Evolutionary conservation across 2,329 filamentous ascomycete genomes (phyloP).

Genomic region (Colletotrichum sp.): DNA sequence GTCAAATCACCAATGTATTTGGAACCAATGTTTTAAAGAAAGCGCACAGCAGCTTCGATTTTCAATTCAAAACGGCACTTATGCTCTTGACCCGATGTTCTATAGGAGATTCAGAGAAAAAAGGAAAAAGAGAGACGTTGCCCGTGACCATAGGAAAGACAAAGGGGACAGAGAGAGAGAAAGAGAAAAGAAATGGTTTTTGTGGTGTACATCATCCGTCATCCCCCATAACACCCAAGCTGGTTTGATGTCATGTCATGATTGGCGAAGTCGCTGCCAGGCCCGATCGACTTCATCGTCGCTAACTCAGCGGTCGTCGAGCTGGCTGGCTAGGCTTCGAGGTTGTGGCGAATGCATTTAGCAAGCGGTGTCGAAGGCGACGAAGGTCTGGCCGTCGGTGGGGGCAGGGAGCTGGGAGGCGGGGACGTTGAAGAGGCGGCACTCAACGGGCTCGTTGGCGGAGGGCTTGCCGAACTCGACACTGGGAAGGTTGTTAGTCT

Average conservation of each 20-base stretch:
- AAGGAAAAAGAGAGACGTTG: neutral
- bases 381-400: constrained; percentile 6
- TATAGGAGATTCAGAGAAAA: neutral
- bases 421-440: constrained; percentile 10
- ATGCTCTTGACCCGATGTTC: neutral
- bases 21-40: neutral
- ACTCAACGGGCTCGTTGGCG: neutral
- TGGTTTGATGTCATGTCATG: neutral
- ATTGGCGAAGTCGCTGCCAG: neutral
- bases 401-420: constrained; percentile 14
- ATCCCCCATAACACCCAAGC: neutral
- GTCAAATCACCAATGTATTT: neutral
- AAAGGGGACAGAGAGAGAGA: neutral
- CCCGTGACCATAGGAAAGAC: neutral
- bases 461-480: constrained; percentile 30
- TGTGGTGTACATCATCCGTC: neutral
- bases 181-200: neutral
- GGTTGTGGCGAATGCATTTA: neutral
- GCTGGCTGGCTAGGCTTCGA: neutral
- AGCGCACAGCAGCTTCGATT: neutral
- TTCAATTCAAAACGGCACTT: neutral
- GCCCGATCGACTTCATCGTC: neutral
- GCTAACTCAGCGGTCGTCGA: neutral
- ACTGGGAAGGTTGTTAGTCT: neutral
- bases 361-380: constrained; percentile 6